Conservation (phyloP, 768 basidiomycete genomes). For the Chiua virens region DNA sequence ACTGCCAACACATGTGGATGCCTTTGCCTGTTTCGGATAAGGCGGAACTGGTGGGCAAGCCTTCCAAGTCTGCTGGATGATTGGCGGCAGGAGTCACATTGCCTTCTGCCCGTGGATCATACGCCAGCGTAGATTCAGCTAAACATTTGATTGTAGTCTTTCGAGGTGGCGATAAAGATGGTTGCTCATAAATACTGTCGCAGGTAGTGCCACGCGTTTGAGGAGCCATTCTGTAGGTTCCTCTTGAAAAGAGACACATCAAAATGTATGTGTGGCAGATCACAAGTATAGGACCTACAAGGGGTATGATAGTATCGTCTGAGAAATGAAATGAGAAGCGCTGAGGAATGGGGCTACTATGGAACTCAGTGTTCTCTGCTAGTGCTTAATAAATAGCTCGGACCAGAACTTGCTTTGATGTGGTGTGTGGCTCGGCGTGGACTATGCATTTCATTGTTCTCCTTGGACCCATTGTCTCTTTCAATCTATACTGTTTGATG, state of each 20-base stretch:
- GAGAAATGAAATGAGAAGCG: too few species aligned
- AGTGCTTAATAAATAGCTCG: too few species aligned
- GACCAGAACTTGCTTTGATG: too few species aligned
- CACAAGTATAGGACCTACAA: not conserved
- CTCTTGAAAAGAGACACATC: not conserved
- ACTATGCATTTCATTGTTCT: too few species aligned
- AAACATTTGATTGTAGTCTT: too few species aligned
- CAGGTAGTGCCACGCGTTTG: constrained; percentile 23
- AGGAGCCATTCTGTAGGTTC: constrained; percentile 22
- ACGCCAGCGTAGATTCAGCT: too few species aligned
- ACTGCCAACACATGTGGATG: constrained; percentile 13
- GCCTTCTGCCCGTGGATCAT: too few species aligned
- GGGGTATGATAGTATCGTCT: not conserved
- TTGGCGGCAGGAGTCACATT: not conserved
- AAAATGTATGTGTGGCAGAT: not conserved
- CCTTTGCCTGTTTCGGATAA: constrained; percentile 25
- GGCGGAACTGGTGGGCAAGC: constrained; percentile 10
- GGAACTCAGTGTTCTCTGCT: too few species aligned
- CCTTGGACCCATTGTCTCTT: too few species aligned
- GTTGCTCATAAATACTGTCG: constrained; percentile 21
- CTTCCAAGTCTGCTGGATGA: not conserved
- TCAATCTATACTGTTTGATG: too few species aligned
- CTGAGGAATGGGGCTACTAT: too few species aligned
- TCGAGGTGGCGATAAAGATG: constrained; percentile 1
- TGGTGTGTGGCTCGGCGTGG: too few species aligned